Percentiles rank a stretch among this genome's conserved stretches.
Evolutionary conservation across 2,329 filamentous ascomycete species (phyloP).

Genomic region (Fonsecaea pedrosoi): DNA sequence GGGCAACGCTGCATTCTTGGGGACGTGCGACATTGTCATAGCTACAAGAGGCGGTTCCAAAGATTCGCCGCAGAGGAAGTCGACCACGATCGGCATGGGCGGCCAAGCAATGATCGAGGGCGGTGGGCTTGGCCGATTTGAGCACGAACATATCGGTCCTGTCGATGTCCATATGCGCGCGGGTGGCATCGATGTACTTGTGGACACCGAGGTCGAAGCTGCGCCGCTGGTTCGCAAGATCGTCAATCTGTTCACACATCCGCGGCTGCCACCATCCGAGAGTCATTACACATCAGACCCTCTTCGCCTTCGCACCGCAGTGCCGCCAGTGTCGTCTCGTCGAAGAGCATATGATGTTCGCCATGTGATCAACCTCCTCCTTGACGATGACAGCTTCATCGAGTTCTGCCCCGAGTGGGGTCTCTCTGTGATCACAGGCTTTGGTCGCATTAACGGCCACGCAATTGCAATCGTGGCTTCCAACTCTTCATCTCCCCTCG

Average conservation of each 20-base stretch:
- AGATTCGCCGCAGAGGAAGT: constrained; percentile 31
- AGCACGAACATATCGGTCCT: constrained; percentile 35
- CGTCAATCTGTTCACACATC: constrained; percentile 33
- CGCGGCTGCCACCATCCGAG: constrained; percentile 31
- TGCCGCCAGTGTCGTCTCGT: constrained; percentile 32
- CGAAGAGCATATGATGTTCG: constrained; percentile 35
- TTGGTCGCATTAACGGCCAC: constrained; percentile 35
- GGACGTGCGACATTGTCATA: constrained; percentile 34
- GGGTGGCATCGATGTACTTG: constrained; percentile 34
- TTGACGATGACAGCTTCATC: constrained; percentile 35
- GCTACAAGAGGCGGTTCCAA: constrained; percentile 33
- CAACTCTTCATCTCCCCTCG: constrained; percentile 32
- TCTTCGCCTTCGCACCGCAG: constrained; percentile 34
- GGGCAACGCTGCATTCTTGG: constrained; percentile 35
- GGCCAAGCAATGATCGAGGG: constrained; percentile 37
- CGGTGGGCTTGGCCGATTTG: constrained; percentile 33
- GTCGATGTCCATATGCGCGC: constrained; percentile 35
- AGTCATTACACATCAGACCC: constrained; percentile 34
- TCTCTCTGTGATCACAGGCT: constrained; percentile 35
- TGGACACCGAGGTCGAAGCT: constrained; percentile 36
- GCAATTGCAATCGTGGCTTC: constrained; percentile 34
- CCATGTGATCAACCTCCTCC: constrained; percentile 32
- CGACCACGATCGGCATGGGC: constrained; percentile 36
- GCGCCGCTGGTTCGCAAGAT: constrained; percentile 35
- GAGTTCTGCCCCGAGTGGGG: constrained; percentile 35